Conservation (phyloP, 805 yeast species). For the Candida xiaguanensis region DNA sequence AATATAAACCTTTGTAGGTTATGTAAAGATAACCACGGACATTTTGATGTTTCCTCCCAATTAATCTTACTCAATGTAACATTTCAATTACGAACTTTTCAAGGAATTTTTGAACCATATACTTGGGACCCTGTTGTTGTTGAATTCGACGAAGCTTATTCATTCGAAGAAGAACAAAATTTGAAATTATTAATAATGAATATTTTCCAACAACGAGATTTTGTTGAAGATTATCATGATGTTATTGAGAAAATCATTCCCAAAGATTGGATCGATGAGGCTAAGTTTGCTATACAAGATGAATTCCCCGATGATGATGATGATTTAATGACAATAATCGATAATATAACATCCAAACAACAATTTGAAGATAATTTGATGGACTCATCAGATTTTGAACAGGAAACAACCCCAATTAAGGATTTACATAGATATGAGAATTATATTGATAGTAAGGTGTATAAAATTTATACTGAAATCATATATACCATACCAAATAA, state of each 20-base stretch:
- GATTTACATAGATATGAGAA: background rate
- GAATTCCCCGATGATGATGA: conserved; percentile 1
- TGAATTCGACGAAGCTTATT: background rate
- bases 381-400: background rate
- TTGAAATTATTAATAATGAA: background rate
- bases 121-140: conserved; percentile 4
- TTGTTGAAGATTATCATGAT: background rate
- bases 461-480: conserved; percentile 1
- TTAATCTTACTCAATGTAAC: conserved; percentile 1
- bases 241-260: background rate
- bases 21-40: background rate
- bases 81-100: background rate
- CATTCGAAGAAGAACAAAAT: background rate
- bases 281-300: background rate
- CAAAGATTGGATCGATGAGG: background rate
- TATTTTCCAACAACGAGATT: background rate
- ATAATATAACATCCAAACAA: background rate
- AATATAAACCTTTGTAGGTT: background rate
- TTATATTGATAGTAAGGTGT: background rate
- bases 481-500: background rate
- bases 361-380: background rate
- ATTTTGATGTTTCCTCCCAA: background rate
- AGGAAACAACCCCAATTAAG: background rate
- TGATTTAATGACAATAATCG: background rate
- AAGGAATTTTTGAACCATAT: background rate